Base-by-base conservation (phyloP, 1,284 basidiomycete species). In the Trichosporon ovoides region DNA sequence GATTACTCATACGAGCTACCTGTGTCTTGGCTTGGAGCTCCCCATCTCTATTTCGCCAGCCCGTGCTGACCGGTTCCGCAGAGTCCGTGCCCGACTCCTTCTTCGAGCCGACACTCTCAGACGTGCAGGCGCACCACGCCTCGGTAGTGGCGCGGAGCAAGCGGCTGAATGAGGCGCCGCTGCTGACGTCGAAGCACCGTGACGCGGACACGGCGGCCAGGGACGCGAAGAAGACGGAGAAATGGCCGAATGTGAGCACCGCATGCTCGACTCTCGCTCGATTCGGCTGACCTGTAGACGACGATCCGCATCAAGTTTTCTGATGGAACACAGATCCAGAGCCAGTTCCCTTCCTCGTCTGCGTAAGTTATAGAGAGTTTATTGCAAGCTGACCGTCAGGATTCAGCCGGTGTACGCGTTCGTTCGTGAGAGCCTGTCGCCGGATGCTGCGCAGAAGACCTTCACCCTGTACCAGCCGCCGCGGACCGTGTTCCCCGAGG, bases 381-480 rank as follows among this genome's bases (percentile, higher is more conserved):
- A 36, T 46, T 16, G 37, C 19, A 24, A 46, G 43, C 50, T 58
- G 11, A 63, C 52, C 28, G 5, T 35, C 53, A 77, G 74, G 10
- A 77, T 78, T 36, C 75, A 76, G 58, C 71, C 73, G 0, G 73
- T 78, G 1, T 78, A 78, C 58, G 69, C 66, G 3, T 78, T 78
- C 53, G 74, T 78, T 5, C 64, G 76, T 37, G 64, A 68, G 2
- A 63, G 71, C 4, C 62, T 78, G 10, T 37, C 57, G 18, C 61
- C 68, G 11, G 52, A 58, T n/a, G 68, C 62, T 4, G 53, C 58
- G 1, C 18, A 48, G 12, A 70, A 72, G 55, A 56, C 65, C 9
- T 78, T 78, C 62, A 69, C 69, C n/a, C 68, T 78, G 7, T 78
- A 73, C 62, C 73, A 77, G 70, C 75, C 76, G 9, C 76, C 76